phyloP scores from a whole-genome alignment of 305 asterid species.

The Striga hermonthica region DNA sequence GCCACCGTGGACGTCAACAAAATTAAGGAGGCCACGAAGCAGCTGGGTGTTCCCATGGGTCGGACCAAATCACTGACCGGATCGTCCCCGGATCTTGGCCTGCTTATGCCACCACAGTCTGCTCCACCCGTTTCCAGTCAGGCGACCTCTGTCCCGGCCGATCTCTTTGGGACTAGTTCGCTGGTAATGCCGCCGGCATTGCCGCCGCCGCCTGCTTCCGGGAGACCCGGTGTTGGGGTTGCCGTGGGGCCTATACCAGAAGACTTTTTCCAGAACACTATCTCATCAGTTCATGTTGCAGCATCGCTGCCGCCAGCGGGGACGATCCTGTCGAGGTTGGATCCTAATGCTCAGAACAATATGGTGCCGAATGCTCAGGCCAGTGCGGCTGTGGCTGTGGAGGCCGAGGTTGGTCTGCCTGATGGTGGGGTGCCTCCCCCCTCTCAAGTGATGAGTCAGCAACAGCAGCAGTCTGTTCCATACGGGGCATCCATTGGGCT shows the following conservation, averaged over 20 bases:
- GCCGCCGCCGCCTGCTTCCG: constrained; percentile 47
- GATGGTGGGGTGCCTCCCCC: constrained; percentile 81
- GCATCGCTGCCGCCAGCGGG: constrained; percentile 88
- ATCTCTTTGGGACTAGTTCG: constrained; percentile 66
- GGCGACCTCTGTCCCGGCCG: constrained; percentile 62
- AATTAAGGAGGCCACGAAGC: constrained; percentile 97
- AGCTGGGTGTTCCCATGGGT: constrained; percentile 74
- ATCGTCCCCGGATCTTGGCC: constrained; percentile 68
- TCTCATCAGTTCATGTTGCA: constrained; percentile 85
- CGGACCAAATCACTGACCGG: constrained; percentile 79
- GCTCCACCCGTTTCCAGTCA: constrained; percentile 43
- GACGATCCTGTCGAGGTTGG: constrained; percentile 66
- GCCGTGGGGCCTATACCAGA: constrained; percentile 86
- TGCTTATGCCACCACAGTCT: constrained; percentile 56
- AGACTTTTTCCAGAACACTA: constrained; percentile 96
- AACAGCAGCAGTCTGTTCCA: constrained; percentile 43
- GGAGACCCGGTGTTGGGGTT: constrained; percentile 57
- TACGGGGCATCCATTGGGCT: constrained; percentile 56
- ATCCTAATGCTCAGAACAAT: constrained; percentile 48
- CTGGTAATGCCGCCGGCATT: constrained; percentile 55
- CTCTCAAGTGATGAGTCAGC: constrained; percentile 47
- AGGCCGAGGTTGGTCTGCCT: constrained; percentile 50
- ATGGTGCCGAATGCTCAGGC: constrained; percentile 37
- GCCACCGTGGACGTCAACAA: constrained; percentile 85
- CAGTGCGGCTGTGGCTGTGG: constrained; percentile 30